Evolutionary conservation across 1,139 yeast species (phyloP).

Genomic region (Kluyveromyces sp.): DNA sequence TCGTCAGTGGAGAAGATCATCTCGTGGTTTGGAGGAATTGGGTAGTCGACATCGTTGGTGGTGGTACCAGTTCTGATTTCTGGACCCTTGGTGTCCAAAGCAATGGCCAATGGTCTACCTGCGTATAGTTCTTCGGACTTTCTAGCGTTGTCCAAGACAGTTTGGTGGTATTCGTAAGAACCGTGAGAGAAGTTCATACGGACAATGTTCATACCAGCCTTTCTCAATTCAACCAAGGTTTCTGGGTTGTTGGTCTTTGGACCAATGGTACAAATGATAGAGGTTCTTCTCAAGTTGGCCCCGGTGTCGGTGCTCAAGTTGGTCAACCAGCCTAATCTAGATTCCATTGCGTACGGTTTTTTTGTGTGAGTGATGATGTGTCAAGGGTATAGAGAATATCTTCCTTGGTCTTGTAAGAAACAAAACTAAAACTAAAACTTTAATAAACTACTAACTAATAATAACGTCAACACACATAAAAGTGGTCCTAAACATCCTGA

Average conservation of each 20-base stretch:
- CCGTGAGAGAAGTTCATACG: constrained; percentile 99
- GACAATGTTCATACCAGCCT: constrained; percentile 94
- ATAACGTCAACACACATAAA: too few relatives aligned
- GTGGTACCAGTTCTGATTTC: constrained; percentile 99
- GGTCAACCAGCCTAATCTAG: constrained; percentile 68
- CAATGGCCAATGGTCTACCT: constrained; percentile 97
- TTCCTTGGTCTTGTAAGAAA: not conserved
- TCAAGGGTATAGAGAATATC: not conserved
- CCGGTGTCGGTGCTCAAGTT: constrained; percentile 74
- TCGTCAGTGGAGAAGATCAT: constrained; percentile 92
- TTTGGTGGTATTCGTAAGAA: constrained; percentile 91
- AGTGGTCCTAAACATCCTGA: too few relatives aligned
- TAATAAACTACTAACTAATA: not conserved
- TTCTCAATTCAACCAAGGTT: constrained; percentile 76
- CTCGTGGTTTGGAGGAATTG: constrained; percentile 78
- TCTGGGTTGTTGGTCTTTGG: constrained; percentile 94
- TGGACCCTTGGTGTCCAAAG: constrained; percentile 98
- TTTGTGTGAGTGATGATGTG: not conserved
- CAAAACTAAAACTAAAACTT: not conserved
- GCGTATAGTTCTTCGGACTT: constrained; percentile 83
- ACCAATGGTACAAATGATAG: constrained; percentile 96
- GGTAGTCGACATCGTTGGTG: constrained; percentile 64
- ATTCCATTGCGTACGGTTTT: constrained; percentile 20
- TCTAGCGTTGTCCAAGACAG: constrained; percentile 92
- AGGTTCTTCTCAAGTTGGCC: constrained; percentile 82